These are phyloP conservation scores for Colletotrichum tabaci DNA, from an alignment of 2,329 filamentous ascomycete genomes.

Conservation along the genomic window DNA sequence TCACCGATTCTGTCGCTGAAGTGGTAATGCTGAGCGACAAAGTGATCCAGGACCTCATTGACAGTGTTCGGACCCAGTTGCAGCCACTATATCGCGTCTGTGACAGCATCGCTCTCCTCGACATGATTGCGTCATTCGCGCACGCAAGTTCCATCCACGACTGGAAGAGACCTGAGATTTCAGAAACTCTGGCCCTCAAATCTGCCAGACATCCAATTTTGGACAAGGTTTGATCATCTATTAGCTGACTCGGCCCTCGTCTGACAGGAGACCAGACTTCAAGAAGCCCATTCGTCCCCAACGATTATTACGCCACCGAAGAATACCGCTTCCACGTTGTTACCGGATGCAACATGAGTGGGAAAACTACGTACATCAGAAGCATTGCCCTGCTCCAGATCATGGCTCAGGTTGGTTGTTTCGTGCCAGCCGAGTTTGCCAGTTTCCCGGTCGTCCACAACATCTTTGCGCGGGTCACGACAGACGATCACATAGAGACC, in stretches of 20 bases:
- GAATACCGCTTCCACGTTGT: slow-evolving; percentile 92
- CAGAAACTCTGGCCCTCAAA: slow-evolving; percentile 79
- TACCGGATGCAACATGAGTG: slow-evolving; percentile 98
- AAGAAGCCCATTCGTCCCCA: slow-evolving; percentile 80
- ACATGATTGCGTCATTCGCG: slow-evolving; percentile 86
- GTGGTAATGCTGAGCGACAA: slow-evolving; percentile 87
- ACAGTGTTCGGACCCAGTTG: slow-evolving; percentile 79
- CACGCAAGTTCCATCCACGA: slow-evolving; percentile 76
- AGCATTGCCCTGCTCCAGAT: slow-evolving; percentile 87
- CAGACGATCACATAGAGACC: slow-evolving; percentile 88
- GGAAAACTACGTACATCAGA: slow-evolving; percentile 95
- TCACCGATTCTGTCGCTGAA: slow-evolving; percentile 86
- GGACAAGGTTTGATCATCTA: slow-evolving; percentile 69
- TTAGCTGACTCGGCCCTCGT: neutral
- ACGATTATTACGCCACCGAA: slow-evolving; percentile 88
- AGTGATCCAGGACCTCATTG: slow-evolving; percentile 79
- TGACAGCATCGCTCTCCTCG: slow-evolving; percentile 87
- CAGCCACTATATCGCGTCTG: slow-evolving; percentile 85
- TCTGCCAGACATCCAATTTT: slow-evolving; percentile 83
- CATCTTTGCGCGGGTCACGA: slow-evolving; percentile 89
- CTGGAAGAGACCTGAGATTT: slow-evolving; percentile 77
- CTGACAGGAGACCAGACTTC: neutral
- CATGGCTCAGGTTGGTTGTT: slow-evolving; percentile 95
- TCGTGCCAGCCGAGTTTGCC: slow-evolving; percentile 89
- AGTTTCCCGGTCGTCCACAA: slow-evolving; percentile 85